A percentile compares a stretch with the other conserved stretches of the same genome.
phyloP scores from a whole-genome alignment of 257 asterid species.

The Solanum sitiens region DNA sequence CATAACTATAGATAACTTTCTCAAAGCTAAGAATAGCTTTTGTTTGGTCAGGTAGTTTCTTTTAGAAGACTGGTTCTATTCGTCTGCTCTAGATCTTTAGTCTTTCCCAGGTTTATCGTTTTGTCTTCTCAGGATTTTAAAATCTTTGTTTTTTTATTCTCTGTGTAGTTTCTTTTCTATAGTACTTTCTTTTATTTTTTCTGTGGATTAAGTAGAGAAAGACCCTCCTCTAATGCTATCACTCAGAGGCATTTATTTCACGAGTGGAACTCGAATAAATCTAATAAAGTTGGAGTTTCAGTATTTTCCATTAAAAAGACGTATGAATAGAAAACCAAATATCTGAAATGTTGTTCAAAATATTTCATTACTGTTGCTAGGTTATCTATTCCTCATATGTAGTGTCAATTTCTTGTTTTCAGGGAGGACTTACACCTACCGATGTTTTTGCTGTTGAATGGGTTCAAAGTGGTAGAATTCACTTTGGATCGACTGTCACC shows the following conservation, averaged over 20 bases:
- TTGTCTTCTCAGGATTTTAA: background rate
- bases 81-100: background rate
- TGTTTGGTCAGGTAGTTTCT: background rate
- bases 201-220: background rate
- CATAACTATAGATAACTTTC: background rate
- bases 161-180: background rate
- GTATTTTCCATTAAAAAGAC: background rate
- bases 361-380: background rate
- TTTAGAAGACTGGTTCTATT: background rate
- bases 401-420: conserved; percentile 13
- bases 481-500: conserved; percentile 85
- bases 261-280: background rate
- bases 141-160: background rate
- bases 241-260: background rate
- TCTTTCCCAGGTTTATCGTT: background rate
- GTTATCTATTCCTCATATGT: conserved; percentile 2
- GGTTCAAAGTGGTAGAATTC: conserved; percentile 87
- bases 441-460: conserved; percentile 99
- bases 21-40: background rate
- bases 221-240: background rate
- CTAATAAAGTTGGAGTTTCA: background rate
- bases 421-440: conserved; percentile 97
- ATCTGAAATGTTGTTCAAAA: background rate
- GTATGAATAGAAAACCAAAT: background rate
- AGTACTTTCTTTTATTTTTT: background rate